Percentiles rank a stretch among this genome's conserved stretches.
Conservation (phyloP, 768 basidiomycete genomes). For the Terana coerulea region DNA sequence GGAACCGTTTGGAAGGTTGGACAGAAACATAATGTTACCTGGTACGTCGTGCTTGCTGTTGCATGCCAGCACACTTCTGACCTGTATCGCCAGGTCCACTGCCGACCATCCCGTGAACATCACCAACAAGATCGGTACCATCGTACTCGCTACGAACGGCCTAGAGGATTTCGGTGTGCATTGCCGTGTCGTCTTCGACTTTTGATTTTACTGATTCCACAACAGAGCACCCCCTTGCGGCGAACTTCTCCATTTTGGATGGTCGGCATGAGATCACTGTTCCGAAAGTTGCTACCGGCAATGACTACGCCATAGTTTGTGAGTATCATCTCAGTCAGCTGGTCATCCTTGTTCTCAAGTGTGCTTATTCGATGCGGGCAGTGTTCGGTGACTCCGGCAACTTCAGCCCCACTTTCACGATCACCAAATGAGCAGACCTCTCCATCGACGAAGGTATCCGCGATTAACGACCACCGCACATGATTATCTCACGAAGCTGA, state of each 20-base stretch:
- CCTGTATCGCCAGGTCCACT: conserved; percentile 40
- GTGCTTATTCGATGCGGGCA: too few species aligned
- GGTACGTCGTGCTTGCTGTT: conserved; percentile 31
- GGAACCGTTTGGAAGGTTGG: conserved; percentile 43
- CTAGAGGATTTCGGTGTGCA: conserved; percentile 30
- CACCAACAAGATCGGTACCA: conserved; percentile 31
- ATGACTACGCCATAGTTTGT: conserved; percentile 40
- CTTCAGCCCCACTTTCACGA: conserved; percentile 36
- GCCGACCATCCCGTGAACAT: conserved; percentile 36
- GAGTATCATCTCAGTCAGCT: too few species aligned
- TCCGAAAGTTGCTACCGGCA: conserved; percentile 31
- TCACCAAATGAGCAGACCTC: conserved; percentile 17
- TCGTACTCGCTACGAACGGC: conserved; percentile 27
- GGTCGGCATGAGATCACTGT: conserved; percentile 35
- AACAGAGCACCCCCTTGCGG: conserved; percentile 30
- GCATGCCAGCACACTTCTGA: too few species aligned
- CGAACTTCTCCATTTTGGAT: conserved; percentile 32
- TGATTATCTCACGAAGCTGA: background rate
- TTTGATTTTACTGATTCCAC: background rate
- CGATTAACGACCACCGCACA: background rate
- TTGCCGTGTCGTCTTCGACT: too few species aligned
- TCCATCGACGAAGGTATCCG: background rate
- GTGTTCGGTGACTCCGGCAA: conserved; percentile 51
- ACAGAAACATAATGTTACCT: conserved; percentile 43
- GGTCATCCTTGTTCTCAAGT: too few species aligned